Base-by-base conservation (phyloP, 768 basidiomycete genomes). In the Mycena vulgaris region DNA sequence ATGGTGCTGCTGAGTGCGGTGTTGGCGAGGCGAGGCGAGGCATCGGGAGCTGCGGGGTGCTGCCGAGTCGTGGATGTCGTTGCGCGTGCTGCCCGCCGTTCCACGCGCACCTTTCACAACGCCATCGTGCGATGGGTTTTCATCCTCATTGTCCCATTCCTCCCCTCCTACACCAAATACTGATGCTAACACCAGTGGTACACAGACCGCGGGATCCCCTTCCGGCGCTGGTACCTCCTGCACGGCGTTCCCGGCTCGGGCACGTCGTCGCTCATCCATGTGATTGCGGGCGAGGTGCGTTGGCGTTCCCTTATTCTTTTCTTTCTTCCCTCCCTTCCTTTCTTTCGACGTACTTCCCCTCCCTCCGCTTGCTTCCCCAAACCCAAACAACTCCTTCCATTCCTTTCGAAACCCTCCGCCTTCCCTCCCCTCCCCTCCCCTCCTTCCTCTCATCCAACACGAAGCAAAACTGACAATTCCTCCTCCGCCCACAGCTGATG, bases 191-290 rank as follows among this genome's bases (percentile, higher is more conserved):
- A 39, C 70, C 70, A 94, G 90, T 96, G 95, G 95, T 96, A 96
- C 74, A 93, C 93, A n/a, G 93, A 95, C 80, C 91, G 95, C 75
- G 95, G 95, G 58, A 95, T 96, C 73, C 95, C 95, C 33, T 96
- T 94, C 88, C 92, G 95, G 63, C 89, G 95, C 64, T 95, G 95
- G 6, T 95, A 95, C 79, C 88, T 95, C 58, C 85, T 95, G 27
- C 90, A 95, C 74, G 93, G 94, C 71, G 92, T 94, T 30, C 92
- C 95, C 14, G 95, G 95, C 56, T 93, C 92, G 30, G 95, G 95
- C 53, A 96, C 96, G 83, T 92, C 91, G 25, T 94, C 93, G 23
- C 85, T 95, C 64, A 95, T 96, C 75, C 94, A 96, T 71, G 87
- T 95, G 17, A 89, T 96, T 31, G 96, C 96, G 10, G 95, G 95